Percentiles rank a stretch among this genome's conserved stretches.
Evolutionary conservation across 2,329 filamentous ascomycete genomes (phyloP).

Genomic region (Xenoacremonium recifei): DNA sequence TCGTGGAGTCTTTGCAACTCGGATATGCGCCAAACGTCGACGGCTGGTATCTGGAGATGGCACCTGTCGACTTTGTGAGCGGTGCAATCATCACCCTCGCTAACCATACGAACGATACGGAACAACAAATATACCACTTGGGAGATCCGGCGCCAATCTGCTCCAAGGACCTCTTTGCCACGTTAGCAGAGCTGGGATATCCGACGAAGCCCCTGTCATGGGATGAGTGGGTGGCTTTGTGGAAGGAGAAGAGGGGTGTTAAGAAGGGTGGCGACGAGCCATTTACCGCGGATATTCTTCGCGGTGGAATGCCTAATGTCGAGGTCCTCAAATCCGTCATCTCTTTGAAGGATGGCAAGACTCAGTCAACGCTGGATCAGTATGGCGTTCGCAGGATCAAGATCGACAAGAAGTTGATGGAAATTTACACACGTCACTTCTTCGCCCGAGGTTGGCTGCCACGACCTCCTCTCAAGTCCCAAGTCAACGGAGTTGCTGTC

Average conservation of each 20-base stretch:
- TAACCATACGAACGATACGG: constrained; percentile 58
- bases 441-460: constrained; percentile 77
- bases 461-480: constrained; percentile 53
- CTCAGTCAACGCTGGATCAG: constrained; percentile 55
- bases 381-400: constrained; percentile 61
- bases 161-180: constrained; percentile 63
- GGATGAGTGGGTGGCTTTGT: constrained; percentile 72
- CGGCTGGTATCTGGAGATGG: constrained; percentile 81
- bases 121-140: constrained; percentile 69
- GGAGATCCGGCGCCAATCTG: constrained; percentile 70
- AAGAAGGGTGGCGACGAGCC: constrained; percentile 66
- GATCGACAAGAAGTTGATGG: constrained; percentile 67
- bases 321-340: constrained; percentile 70
- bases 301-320: constrained; percentile 75
- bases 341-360: constrained; percentile 69
- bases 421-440: constrained; percentile 78
- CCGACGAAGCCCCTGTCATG: constrained; percentile 64
- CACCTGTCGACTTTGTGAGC: constrained; percentile 78
- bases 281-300: constrained; percentile 77
- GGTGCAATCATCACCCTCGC: constrained; percentile 70
- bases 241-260: constrained; percentile 67
- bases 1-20: constrained; percentile 74
- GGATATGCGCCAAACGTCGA: constrained; percentile 69
- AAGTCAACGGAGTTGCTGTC: constrained; percentile 24
- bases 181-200: constrained; percentile 67